Evolutionary conservation across 352 stramenopile genomes (phyloP), one percentile per base, ranked within the genome.

Genomic region (Pythium graminicola): DNA sequence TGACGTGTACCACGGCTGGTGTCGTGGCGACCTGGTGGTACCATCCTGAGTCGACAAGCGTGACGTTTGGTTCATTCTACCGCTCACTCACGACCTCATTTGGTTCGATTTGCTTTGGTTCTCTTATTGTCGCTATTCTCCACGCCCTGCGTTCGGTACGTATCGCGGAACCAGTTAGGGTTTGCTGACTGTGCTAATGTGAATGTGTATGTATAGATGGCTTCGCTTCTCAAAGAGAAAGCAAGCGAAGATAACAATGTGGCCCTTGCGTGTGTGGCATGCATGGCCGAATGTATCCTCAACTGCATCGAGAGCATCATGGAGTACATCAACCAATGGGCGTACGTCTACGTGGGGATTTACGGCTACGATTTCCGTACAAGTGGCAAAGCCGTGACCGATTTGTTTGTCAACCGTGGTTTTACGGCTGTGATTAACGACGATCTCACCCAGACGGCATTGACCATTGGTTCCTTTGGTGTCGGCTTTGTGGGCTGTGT

Each of bases 91-190:
- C 90, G 28, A 76, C 87, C 39, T 87, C 91, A 54, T 72, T 97
- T 23, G 94, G 94, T 42, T 94, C 74, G 27, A 98, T 98, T 58
- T 97, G 81, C 73, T 90, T 96, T 46, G 87, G 87, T 17, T 95
- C 86, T 48, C 73, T 96, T 32, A 81, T 95, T 33, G 87, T 96
- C 42, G 86, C 87, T n/a, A 85, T 96, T 35, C 64, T 96, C n/a
- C 79, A 96, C 50, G 77, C 85, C 22, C 72, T 91, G 17, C 67
- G 76, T 23, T 68, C 72, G 57, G 72, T 90, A 29, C 60, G n/a
- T n/a, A n/a, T n/a, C n/a, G n/a, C n/a, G n/a, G n/a, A n/a, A n/a
- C n/a, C n/a, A n/a, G n/a, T n/a, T n/a, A n/a, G n/a, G n/a, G n/a
- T n/a, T n/a, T n/a, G n/a, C n/a, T n/a, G n/a, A n/a, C n/a, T n/a